phyloP scores from a whole-genome alignment of 2,329 filamentous ascomycete species.

The Sphaerulina vaccinii region DNA sequence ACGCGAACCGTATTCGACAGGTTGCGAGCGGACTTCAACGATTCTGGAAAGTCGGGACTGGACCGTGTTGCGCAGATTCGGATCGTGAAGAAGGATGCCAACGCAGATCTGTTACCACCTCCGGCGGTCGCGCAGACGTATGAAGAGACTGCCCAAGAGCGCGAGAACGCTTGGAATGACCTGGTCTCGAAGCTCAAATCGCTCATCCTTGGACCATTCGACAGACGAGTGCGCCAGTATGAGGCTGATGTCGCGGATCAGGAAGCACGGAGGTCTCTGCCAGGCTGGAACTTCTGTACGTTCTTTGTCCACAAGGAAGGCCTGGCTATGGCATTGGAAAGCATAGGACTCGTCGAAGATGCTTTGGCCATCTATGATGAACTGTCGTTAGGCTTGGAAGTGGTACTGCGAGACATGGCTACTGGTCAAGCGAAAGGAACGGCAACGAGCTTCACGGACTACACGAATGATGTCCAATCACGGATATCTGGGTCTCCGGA shows the following conservation, averaged over 20 bases:
- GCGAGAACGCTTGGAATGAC: slow-evolving; percentile 79
- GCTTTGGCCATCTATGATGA: slow-evolving; percentile 94
- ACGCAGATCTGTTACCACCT: slow-evolving; percentile 48
- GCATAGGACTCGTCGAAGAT: slow-evolving; percentile 92
- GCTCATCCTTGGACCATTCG: slow-evolving; percentile 84
- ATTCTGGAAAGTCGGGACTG: slow-evolving; percentile 66
- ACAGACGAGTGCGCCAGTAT: slow-evolving; percentile 86
- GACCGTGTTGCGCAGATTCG: slow-evolving; percentile 86
- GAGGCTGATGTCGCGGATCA: slow-evolving; percentile 97
- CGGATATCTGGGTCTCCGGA: slow-evolving; percentile 26
- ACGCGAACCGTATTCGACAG: slow-evolving; percentile 86
- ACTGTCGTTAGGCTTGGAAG: slow-evolving; percentile 81
- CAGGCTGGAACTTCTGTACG: slow-evolving; percentile 98
- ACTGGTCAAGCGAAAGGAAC: slow-evolving; percentile 61
- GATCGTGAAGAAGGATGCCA: slow-evolving; percentile 55
- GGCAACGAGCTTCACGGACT: slow-evolving; percentile 68
- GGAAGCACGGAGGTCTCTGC: slow-evolving; percentile 78
- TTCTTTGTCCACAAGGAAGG: slow-evolving; percentile 98
- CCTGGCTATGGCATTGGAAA: slow-evolving; percentile 89
- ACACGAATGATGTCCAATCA: slow-evolving; percentile 66
- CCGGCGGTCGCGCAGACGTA: slow-evolving; percentile 51
- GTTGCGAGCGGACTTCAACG: slow-evolving; percentile 84
- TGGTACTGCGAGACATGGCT: slow-evolving; percentile 72
- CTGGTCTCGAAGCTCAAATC: slow-evolving; percentile 82
- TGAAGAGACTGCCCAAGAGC: slow-evolving; percentile 71